Evolutionary conservation across 2,329 filamentous ascomycete species (phyloP).

Genomic region (Beauveria bassiana): DNA sequence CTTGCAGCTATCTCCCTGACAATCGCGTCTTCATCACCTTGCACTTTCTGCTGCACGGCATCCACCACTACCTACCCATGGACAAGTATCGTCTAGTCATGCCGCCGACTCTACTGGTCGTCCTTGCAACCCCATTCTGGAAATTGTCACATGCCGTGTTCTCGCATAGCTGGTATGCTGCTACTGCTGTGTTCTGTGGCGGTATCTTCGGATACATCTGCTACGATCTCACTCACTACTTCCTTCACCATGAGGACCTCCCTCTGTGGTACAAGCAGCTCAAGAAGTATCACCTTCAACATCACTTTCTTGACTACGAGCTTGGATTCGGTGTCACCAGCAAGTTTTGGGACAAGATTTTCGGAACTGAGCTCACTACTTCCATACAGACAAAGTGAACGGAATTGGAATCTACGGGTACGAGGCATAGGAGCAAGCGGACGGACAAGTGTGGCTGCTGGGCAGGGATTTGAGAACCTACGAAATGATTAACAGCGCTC

Average conservation of each 20-base stretch:
- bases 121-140: slow-evolving; percentile 85
- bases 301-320: slow-evolving; percentile 97
- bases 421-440: neutral
- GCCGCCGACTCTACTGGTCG: slow-evolving; percentile 82
- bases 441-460: slow-evolving; percentile 1
- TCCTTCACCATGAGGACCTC: slow-evolving; percentile 90
- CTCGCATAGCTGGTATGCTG: slow-evolving; percentile 77
- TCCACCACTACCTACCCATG: slow-evolving; percentile 99
- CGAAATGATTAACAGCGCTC: slow-evolving; percentile 1
- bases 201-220: slow-evolving; percentile 93
- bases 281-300: slow-evolving; percentile 95
- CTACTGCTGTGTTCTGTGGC: slow-evolving; percentile 71
- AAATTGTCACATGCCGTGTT: slow-evolving; percentile 79
- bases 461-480: neutral
- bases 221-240: slow-evolving; percentile 98
- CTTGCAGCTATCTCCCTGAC: slow-evolving; percentile 70
- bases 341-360: slow-evolving; percentile 89
- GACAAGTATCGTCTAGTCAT: slow-evolving; percentile 95
- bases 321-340: slow-evolving; percentile 96
- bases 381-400: slow-evolving; percentile 26
- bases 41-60: slow-evolving; percentile 92
- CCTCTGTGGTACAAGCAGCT: slow-evolving; percentile 83
- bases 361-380: slow-evolving; percentile 72
- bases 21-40: slow-evolving; percentile 78
- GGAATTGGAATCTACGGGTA: neutral